Evolutionary conservation across 768 basidiomycete species (phyloP), one percentile per base, ranked within the genome.

Genomic region (Lactarius evosmus): DNA sequence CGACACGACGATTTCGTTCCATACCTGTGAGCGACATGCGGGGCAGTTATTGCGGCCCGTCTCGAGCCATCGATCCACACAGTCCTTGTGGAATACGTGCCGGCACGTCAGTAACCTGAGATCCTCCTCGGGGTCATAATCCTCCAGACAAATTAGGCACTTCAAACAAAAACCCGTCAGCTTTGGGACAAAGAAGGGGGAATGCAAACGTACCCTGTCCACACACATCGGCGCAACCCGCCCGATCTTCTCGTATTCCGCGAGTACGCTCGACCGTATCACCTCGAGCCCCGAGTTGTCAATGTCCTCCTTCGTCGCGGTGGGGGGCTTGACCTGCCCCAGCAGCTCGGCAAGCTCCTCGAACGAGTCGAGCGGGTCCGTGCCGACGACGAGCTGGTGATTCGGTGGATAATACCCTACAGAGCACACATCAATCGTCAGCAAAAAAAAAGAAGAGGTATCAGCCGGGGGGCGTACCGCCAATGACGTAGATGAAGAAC

Each of bases 381-480:
- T 80, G 27, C 89, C 90, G n/a, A 86, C 88, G 49, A 96, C 85
- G 66, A 98, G 88, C 56, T 85, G 90, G 73, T 96, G 94, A 69
- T 91, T 86, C 16, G 90, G 88, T 1, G 93, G 92, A 72, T 96
- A 97, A 71, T 94, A 93, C n/a, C 94, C 94, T 90, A 66, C 16
- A 25, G n/a, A 22, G 22, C 22, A 52, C 3, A 25, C 33, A 14
- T 19, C 22, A 17, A 16, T 19, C 25, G 25, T 53, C 9, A 50
- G 7, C 33, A 19, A 1, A 17, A 34, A 2, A 27, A 41, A 11
- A 1, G 14, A 51, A 51, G 14, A 38, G 38, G 50, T 0, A 25
- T 12, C 11, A 22, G 25, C 7, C 7, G 1, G 19, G 12, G 51
- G 9, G 74, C 81, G 56, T 66, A 85, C 89, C 89, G 56, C 91